Evolutionary conservation across 106 monocot species (phyloP), one percentile per base, ranked within the genome.

Genomic region (Hemerocallis citrina): DNA sequence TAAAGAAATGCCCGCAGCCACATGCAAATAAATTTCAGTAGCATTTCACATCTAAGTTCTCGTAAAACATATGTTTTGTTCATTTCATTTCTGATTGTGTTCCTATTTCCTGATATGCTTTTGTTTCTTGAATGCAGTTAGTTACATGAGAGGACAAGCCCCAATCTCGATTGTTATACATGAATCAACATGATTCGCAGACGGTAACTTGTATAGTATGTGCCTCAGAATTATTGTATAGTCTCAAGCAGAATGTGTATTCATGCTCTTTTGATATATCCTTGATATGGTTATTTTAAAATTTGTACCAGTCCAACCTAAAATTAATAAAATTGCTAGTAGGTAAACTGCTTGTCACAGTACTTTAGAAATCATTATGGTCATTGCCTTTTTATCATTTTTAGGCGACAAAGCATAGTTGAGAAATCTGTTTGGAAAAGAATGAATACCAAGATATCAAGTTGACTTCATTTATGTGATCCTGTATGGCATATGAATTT

Each of bases 161-260:
- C 6, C 61, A 76, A 32, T 96, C 90, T 72, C 39, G 90, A 77
- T 75, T 44, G 71, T 89, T 95, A 81, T 67, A n/a, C n/a, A n/a
- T n/a, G n/a, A n/a, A n/a, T n/a, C n/a, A n/a, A 54, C 4, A 35
- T n/a, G n/a, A 16, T 54, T 54, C 31, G 16, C 32, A 7, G 25
- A 15, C 30, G 12, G 37, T 9, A 54, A 6, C n/a, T n/a, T n/a
- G n/a, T n/a, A n/a, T n/a, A n/a, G n/a, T 23, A 1, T 37, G 15
- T 50, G 43, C 11, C 59, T 17, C 7, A 61, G 19, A 13, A 56
- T 16, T 23, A 34, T 55, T 14, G 33, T 24, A 43, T 21, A 23
- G 14, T 1, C 24, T 42, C 3, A 38, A 47, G 38, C 14, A 31
- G 21, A 30, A 33, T 25, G 7, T 32, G n/a, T n/a, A n/a, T n/a